Evolutionary conservation across 2,329 filamentous ascomycete species (phyloP).

Genomic region (Fusarium longipes): DNA sequence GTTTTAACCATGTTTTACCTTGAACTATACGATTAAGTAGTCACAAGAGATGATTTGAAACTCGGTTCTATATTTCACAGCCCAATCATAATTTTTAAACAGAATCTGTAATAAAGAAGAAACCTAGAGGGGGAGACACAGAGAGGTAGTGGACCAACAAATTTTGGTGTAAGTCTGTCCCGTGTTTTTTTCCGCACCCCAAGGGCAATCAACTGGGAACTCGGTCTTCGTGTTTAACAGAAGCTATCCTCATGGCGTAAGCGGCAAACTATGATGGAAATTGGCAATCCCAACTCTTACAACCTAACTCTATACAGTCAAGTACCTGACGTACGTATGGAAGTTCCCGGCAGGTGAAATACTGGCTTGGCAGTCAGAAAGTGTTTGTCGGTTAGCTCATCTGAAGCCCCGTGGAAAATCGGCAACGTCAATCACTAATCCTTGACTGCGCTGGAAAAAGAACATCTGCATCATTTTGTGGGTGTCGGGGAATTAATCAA

Average conservation of each 20-base stretch:
- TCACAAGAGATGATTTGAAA: not conserved
- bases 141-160: no score
- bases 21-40: not conserved
- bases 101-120: not conserved
- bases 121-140: no score
- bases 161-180: no score
- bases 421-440: not conserved
- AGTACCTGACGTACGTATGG: not conserved
- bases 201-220: not conserved
- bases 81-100: not conserved
- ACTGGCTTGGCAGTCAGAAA: not conserved
- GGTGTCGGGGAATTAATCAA: not conserved
- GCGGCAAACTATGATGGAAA: not conserved
- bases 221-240: not conserved
- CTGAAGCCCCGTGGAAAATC: constrained; percentile 1
- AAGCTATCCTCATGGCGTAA: constrained; percentile 4
- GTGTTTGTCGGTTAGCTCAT: not conserved
- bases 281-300: not conserved
- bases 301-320: not conserved
- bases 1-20: not conserved
- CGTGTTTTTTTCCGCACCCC: no score
- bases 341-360: constrained; percentile 1
- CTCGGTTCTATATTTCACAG: not conserved
- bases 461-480: not conserved
- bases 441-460: not conserved